These are phyloP conservation scores for Exophiala calicioides DNA, from an alignment of 2,329 filamentous ascomycete genomes.

Conservation along the genomic window DNA sequence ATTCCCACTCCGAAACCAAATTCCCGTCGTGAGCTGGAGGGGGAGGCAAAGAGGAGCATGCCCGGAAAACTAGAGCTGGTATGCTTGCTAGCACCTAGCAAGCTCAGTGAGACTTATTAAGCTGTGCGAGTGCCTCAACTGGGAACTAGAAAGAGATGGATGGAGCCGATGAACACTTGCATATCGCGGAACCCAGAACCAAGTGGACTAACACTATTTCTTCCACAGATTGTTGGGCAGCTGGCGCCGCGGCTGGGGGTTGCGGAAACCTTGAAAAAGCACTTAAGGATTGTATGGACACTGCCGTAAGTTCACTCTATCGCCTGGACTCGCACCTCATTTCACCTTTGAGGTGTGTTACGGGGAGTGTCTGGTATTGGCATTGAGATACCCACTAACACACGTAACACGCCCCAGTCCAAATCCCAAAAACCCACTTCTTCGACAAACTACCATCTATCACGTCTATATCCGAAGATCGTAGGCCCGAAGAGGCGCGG, in stretches of 20 bases:
- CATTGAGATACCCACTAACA: constrained; percentile 1
- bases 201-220: constrained; percentile 13
- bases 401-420: too few relatives aligned
- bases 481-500: constrained; percentile 70
- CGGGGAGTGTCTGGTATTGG: constrained; percentile 1
- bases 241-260: constrained; percentile 48
- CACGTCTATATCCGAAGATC: constrained; percentile 73
- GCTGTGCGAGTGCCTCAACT: not conserved
- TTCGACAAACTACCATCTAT: constrained; percentile 88
- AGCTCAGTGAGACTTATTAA: not conserved
- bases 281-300: constrained; percentile 75
- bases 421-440: constrained; percentile 59
- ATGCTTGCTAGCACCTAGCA: not conserved
- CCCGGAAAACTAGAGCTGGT: not conserved
- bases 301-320: constrained; percentile 58
- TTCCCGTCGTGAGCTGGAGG: not conserved
- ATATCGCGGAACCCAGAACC: not conserved
- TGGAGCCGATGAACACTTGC: too few relatives aligned
- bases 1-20: not conserved
- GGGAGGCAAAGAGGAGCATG: not conserved
- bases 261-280: constrained; percentile 63
- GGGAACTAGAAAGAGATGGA: too few relatives aligned
- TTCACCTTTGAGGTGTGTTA: not conserved
- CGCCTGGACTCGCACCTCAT: not conserved
- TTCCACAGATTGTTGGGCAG: constrained; percentile 47